A percentile compares a stretch with the other conserved stretches of the same genome.
Evolutionary conservation across 2,329 filamentous ascomycete species (phyloP).

Genomic region (Fusarium abutilonis): DNA sequence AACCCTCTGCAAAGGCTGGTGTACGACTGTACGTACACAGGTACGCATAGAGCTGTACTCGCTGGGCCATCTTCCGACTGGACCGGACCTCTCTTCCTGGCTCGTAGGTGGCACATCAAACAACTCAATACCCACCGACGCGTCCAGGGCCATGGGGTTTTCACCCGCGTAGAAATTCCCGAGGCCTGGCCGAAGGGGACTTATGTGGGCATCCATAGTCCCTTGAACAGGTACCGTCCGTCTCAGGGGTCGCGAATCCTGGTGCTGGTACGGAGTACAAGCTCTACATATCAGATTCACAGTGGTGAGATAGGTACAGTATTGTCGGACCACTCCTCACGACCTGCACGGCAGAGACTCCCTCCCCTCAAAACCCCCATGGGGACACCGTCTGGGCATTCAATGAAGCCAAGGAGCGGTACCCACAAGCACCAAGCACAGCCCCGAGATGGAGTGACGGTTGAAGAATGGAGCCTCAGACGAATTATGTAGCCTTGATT

Average conservation of each 20-base stretch:
- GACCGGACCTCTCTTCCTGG: conserved; percentile 10
- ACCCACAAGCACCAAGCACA: background rate
- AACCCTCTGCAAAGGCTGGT: background rate
- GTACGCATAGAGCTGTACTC: background rate
- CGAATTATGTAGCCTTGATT: conserved; percentile 26
- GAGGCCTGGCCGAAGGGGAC: conserved; percentile 9
- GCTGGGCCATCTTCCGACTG: conserved; percentile 24
- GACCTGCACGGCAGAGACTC: conserved; percentile 1
- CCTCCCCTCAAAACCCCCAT: conserved; percentile 25
- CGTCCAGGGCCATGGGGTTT: background rate
- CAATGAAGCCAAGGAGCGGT: background rate
- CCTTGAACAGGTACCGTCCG: background rate
- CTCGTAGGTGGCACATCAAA: background rate
- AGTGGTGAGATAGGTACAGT: no score
- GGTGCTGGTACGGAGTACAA: background rate
- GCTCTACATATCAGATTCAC: background rate
- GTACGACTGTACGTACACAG: background rate
- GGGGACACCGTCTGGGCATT: conserved; percentile 10
- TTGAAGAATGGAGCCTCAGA: conserved; percentile 5
- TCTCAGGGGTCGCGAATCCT: background rate
- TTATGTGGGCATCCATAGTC: background rate
- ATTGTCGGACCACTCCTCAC: no score
- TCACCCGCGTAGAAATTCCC: background rate
- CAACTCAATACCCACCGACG: background rate
- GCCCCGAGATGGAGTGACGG: background rate